Evolutionary conservation across 2,329 filamentous ascomycete genomes (phyloP).

Genomic region (Monosporascus sp.): DNA sequence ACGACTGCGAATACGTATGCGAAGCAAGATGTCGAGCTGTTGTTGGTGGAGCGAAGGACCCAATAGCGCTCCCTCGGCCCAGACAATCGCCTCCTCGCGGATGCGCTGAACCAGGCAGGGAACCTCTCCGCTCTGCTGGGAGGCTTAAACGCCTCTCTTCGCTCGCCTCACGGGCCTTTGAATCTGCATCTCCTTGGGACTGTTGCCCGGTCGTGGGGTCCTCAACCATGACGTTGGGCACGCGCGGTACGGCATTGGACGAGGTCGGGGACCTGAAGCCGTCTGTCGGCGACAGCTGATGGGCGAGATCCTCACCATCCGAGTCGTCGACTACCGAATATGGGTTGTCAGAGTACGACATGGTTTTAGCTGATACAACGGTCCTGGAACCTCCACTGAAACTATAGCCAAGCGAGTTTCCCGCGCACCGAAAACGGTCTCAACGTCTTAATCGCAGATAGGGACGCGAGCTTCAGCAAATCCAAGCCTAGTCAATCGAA

Average conservation of each 20-base stretch:
- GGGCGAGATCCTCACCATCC: conserved; percentile 26
- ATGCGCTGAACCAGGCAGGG: conserved; percentile 9
- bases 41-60: conserved; percentile 7
- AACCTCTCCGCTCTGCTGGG: conserved; percentile 1
- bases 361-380: conserved; percentile 27
- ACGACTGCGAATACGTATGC: conserved; percentile 19
- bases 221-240: conserved; percentile 43
- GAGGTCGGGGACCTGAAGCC: conserved; percentile 38
- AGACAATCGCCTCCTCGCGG: conserved; percentile 6
- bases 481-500: not conserved
- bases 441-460: conserved; percentile 13
- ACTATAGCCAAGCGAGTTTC: conserved; percentile 22
- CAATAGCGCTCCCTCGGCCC: conserved; percentile 9
- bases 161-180: conserved; percentile 40
- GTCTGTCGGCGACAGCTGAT: conserved; percentile 43
- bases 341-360: conserved; percentile 45
- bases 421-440: conserved; percentile 18
- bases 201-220: conserved; percentile 38
- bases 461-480: not conserved
- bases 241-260: conserved; percentile 32
- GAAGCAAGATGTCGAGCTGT: conserved; percentile 6
- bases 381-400: conserved; percentile 19
- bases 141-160: conserved; percentile 33
- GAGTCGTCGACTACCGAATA: conserved; percentile 34
- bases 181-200: conserved; percentile 24